A percentile compares a stretch with the other conserved stretches of the same genome.
phyloP scores from a whole-genome alignment of 2,329 filamentous ascomycete species.

The Alternaria longipes region DNA sequence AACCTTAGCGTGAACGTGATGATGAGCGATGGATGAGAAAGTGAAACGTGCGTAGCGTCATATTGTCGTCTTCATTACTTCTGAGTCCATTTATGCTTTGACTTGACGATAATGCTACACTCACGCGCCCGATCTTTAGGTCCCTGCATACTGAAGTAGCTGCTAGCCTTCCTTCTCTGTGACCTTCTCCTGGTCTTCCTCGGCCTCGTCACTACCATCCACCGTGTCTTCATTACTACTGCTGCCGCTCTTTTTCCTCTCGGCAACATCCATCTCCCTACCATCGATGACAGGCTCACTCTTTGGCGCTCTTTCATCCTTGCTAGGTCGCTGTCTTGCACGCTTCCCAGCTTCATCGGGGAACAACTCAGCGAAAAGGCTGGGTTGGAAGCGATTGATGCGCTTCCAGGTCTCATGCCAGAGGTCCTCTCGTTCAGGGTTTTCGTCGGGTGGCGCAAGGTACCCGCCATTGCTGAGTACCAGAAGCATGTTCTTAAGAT shows the following conservation, averaged over 20 bases:
- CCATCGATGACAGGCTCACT: conserved; percentile 4
- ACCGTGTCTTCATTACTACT: conserved; percentile 9
- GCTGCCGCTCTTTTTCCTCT: conserved; percentile 8
- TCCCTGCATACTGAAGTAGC: background rate
- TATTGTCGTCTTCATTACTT: background rate
- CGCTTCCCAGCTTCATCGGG: conserved; percentile 56
- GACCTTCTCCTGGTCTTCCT: conserved; percentile 19
- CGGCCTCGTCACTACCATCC: background rate
- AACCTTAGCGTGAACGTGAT: background rate
- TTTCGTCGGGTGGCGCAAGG: conserved; percentile 73
- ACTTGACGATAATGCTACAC: background rate
- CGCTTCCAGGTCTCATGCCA: conserved; percentile 70
- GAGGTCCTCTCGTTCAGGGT: conserved; percentile 60
- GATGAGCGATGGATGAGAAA: background rate
- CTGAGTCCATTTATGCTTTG: background rate
- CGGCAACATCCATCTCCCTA: conserved; percentile 22
- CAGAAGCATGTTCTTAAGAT: conserved; percentile 92
- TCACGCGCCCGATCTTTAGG: background rate
- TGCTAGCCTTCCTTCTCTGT: conserved; percentile 23
- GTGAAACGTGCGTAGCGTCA: background rate
- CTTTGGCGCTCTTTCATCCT: conserved; percentile 26
- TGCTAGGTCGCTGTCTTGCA: conserved; percentile 30
- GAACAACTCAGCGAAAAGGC: conserved; percentile 67
- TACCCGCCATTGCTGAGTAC: conserved; percentile 94
- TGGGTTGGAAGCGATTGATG: conserved; percentile 68